phyloP scores from a whole-genome alignment of 306 rosid species.

The Alnus rubra region DNA sequence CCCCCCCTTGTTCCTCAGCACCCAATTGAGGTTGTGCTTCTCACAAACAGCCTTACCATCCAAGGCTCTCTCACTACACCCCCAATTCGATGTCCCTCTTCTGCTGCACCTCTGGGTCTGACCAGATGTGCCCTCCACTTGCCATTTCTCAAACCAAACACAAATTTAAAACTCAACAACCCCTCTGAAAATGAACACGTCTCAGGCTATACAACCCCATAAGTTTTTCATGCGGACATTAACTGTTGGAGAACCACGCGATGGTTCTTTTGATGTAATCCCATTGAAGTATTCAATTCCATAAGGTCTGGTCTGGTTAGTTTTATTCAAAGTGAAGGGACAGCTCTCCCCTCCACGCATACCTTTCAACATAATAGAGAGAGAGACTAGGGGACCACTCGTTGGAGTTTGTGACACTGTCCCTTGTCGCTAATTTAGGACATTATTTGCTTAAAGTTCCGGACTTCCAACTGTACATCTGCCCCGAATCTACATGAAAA shows the following conservation, averaged over 20 bases:
- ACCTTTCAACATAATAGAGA: not conserved
- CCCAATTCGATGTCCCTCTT: slow-evolving; percentile 22
- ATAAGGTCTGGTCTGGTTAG: not conserved
- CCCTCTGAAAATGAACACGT: not conserved
- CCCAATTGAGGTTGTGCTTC: not conserved
- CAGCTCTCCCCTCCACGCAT: not conserved
- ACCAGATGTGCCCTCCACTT: not conserved
- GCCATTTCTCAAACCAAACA: not conserved
- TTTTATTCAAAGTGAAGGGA: not conserved
- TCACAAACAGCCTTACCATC: slow-evolving; percentile 18
- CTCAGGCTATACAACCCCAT: not conserved
- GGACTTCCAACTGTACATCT: not conserved
- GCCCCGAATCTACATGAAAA: not conserved
- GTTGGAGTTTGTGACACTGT: too few relatives aligned
- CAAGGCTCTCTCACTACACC: slow-evolving; percentile 37
- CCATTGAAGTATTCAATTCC: not conserved
- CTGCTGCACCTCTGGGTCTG: slow-evolving; percentile 26
- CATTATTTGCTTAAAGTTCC: not conserved
- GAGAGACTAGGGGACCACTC: not conserved
- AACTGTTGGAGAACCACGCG: not conserved
- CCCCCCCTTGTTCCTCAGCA: not conserved
- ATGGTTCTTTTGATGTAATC: not conserved
- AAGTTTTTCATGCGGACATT: not conserved
- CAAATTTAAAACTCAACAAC: not conserved
- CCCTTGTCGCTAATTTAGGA: not conserved